A percentile compares a stretch with the other conserved stretches of the same genome.
phyloP scores from a whole-genome alignment of 2,329 filamentous ascomycete genomes.

The Aspergillus amoenus region DNA sequence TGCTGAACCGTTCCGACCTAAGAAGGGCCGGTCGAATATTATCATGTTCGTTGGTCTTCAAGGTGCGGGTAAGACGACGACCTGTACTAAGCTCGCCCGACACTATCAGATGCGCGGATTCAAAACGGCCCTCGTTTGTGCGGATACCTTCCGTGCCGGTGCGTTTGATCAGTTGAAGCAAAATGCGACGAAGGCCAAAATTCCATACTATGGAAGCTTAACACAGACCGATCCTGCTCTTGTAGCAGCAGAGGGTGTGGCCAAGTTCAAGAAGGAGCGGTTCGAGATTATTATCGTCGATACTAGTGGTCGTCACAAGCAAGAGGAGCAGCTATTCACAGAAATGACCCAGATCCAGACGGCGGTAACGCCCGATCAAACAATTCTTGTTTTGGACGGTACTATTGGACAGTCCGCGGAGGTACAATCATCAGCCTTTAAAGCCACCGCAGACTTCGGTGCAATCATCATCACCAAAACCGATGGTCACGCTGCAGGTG shows the following conservation, averaged over 20 bases:
- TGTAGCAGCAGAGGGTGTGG: constrained; percentile 91
- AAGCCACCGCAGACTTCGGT: constrained; percentile 93
- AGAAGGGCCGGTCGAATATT: constrained; percentile 93
- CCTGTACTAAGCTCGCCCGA: constrained; percentile 92
- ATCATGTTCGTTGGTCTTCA: constrained; percentile 99
- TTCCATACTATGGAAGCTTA: constrained; percentile 94
- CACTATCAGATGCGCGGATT: constrained; percentile 95
- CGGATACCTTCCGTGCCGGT: constrained; percentile 96
- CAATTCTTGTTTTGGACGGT: constrained; percentile 95
- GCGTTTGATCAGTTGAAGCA: constrained; percentile 98
- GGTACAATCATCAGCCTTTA: constrained; percentile 92
- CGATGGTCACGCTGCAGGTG: constrained; percentile 90
- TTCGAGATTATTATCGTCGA: constrained; percentile 99
- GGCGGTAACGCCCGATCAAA: constrained; percentile 89
- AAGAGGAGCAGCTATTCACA: constrained; percentile 91
- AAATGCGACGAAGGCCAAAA: constrained; percentile 98
- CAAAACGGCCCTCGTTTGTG: constrained; percentile 90
- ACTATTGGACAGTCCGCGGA: constrained; percentile 97
- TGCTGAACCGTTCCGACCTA: constrained; percentile 91
- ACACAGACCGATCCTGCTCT: constrained; percentile 95
- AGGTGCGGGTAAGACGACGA: constrained; percentile 96
- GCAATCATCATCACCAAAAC: constrained; percentile 99
- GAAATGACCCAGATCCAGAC: constrained; percentile 97
- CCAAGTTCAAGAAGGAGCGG: constrained; percentile 97
- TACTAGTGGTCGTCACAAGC: constrained; percentile 90